Conservation (phyloP, 192 early-diverging fungal genomes). For the Coemansia reversa region DNA sequence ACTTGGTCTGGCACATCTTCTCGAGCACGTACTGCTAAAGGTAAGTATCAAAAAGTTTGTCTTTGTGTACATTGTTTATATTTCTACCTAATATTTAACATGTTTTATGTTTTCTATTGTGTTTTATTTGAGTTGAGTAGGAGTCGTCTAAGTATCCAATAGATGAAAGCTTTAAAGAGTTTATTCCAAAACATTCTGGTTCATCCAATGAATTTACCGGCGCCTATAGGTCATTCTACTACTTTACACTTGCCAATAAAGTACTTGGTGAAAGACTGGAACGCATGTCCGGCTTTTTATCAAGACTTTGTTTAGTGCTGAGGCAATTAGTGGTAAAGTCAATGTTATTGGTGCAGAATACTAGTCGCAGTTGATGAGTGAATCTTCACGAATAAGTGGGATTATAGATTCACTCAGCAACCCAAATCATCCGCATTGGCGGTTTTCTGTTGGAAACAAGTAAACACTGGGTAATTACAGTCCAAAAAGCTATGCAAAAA, state of each 20-base stretch:
- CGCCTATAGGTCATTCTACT: conserved; percentile 8
- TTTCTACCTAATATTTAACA: too few species aligned
- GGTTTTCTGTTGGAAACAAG: conserved; percentile 83
- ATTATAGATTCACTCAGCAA: conserved; percentile 18
- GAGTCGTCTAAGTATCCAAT: conserved; percentile 67
- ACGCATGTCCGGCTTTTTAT: conserved; percentile 85
- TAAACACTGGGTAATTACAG: conserved; percentile 67
- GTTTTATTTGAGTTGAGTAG: conserved; percentile 1
- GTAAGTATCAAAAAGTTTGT: too few species aligned
- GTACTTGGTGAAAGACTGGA: conserved; percentile 58
- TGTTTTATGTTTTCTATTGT: too few species aligned
- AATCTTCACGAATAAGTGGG: conserved; percentile 20
- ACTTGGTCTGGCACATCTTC: too few species aligned
- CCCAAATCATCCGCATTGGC: conserved; percentile 71
- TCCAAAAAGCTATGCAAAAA: conserved; percentile 56
- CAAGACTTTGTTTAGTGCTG: conserved; percentile 72
- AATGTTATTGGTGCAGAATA: conserved; percentile 89
- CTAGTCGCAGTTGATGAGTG: conserved; percentile 75
- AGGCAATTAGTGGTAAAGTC: conserved; percentile 82
- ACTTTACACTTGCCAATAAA: conserved; percentile 21
- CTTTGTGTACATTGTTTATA: too few species aligned
- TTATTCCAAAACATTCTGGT: conserved; percentile 25
- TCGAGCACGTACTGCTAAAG: too few species aligned
- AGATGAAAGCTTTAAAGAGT: conserved; percentile 60
- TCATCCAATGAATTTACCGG: conserved; percentile 26